Percentiles rank a stretch among this genome's conserved stretches.
Evolutionary conservation across 129 eudicot species (phyloP).

Genomic region (Helianthus tuberosus): DNA sequence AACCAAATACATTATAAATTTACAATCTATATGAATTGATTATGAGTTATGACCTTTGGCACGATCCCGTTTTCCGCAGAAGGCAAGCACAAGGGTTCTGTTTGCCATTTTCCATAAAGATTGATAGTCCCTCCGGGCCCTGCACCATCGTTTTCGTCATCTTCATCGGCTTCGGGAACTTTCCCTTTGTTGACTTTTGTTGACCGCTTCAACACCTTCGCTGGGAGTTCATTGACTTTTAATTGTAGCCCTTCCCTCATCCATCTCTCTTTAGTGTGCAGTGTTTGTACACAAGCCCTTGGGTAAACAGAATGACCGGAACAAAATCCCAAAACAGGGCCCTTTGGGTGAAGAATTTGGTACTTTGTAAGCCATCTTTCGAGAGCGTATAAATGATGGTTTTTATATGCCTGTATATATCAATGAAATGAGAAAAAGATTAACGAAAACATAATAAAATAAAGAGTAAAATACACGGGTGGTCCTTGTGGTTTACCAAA

Average conservation of each 20-base stretch:
- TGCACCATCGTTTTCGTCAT: constrained; percentile 50
- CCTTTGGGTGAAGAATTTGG: constrained; percentile 84
- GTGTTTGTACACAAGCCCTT: constrained; percentile 80
- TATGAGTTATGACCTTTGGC: constrained; percentile 79
- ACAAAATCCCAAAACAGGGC: constrained; percentile 82
- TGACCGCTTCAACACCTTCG: constrained; percentile 66
- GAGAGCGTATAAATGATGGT: constrained; percentile 72
- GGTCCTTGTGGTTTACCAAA: too few relatives aligned
- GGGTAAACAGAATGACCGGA: constrained; percentile 94
- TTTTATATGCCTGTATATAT: constrained; percentile 72
- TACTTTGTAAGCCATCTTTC: constrained; percentile 95
- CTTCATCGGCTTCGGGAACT: constrained; percentile 46
- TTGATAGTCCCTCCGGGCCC: constrained; percentile 44
- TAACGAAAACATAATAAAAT: neutral
- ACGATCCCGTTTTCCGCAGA: constrained; percentile 84
- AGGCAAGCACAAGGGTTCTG: constrained; percentile 76
- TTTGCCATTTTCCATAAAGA: constrained; percentile 95
- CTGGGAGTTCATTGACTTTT: constrained; percentile 74
- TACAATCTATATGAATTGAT: neutral
- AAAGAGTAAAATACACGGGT: too few relatives aligned
- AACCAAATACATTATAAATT: neutral
- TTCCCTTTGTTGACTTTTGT: constrained; percentile 52
- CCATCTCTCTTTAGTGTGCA: constrained; percentile 89
- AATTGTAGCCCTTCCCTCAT: constrained; percentile 83
- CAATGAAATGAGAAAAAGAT: neutral